Base-by-base conservation (phyloP, 2,329 filamentous ascomycete species). In the Cercospora nicotianae region DNA sequence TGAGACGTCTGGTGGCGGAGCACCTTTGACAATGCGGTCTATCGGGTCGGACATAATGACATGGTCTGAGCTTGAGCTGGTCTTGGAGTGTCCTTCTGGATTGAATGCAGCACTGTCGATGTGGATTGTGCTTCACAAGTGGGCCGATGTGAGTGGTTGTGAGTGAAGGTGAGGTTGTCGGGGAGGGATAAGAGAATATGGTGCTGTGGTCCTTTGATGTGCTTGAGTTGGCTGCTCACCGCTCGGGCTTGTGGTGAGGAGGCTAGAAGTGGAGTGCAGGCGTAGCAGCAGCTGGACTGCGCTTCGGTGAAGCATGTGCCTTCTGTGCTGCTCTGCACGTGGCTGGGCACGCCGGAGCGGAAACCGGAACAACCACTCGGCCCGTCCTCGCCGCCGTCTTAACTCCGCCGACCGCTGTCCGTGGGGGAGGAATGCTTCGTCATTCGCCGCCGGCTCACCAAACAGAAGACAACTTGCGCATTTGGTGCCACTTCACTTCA, bases 1-100 rank as follows among this genome's bases (percentile, higher is more conserved):
- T 13, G 81, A 80, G 58, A 87, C 84, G 73, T 87, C 86, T 65
- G 90, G 86, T 67, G 88, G 83, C 67, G 93, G 91, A 60, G 92
- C 90, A 76, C 94, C 94, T 82, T 97, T 98, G 82, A 98, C 92
- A 76, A 97, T 87, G 76, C 93, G 93, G 82, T 97, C 94, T 77
- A 96, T 70, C 16, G 71, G 71, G 57, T 72, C 70, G 45, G 70
- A 72, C 72, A 73, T 73, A 58, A 18, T 68, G 55, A 60, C 63
- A 65, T 65, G 23, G 33, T 65, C 51, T 39, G 45, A 55, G 39
- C 23, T 28, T 61, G 60, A 5, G 58, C 31, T 23, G 26, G 31
- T 23, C 9, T 42, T 13, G 31, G 16, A 12, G 28, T 8, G 13
- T 30, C 18, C 48, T 9, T 20, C 48, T 53, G 28, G 23, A 31